A percentile compares a stretch with the other conserved stretches of the same genome.
phyloP scores from a whole-genome alignment of 306 rosid species.

The Sicyos baderoa region DNA sequence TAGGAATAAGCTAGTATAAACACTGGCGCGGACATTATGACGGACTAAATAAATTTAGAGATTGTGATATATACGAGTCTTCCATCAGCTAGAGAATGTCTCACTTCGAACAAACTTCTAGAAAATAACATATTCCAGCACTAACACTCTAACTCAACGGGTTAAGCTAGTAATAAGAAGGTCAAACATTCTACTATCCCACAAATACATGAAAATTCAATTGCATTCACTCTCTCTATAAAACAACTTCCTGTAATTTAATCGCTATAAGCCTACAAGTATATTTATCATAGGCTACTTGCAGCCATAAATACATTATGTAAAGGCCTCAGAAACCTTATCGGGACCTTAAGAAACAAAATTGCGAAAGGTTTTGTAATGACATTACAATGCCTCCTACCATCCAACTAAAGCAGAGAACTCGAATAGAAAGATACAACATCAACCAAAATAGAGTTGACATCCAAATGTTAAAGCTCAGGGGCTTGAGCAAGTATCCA shows the following conservation, averaged over 20 bases:
- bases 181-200: neutral
- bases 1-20: neutral
- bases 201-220: neutral
- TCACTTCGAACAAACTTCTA: slow-evolving; percentile 1
- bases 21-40: neutral
- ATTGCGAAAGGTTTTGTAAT: neutral
- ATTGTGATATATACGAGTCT: neutral
- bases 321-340: slow-evolving; percentile 1
- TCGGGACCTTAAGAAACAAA: neutral
- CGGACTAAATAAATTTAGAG: neutral
- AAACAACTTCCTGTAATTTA: neutral
- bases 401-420: neutral
- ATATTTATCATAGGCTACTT: neutral
- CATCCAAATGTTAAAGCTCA: neutral
- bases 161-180: neutral
- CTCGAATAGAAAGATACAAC: neutral
- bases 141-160: neutral
- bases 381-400: neutral
- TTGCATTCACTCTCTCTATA: neutral
- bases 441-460: neutral
- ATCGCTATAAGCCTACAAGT: neutral
- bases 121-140: neutral
- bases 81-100: neutral
- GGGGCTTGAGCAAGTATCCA: neutral
- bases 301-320: neutral